These are phyloP conservation scores for Euphorbia neoarborescens DNA, from an alignment of 441 rosid species.

Conservation along the genomic window DNA sequence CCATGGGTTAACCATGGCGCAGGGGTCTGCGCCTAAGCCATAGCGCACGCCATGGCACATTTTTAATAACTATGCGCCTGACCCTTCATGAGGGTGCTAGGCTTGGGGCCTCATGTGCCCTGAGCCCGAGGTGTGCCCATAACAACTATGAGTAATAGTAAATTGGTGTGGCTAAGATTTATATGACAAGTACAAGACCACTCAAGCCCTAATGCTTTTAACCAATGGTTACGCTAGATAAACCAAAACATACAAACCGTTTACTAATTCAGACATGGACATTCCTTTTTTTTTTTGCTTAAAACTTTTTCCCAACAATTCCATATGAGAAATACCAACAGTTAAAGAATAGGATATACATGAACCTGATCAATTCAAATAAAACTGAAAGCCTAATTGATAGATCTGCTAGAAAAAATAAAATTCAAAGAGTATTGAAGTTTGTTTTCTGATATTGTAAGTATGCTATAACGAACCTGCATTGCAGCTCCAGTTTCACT, in stretches of 20 bases:
- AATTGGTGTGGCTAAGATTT: background rate
- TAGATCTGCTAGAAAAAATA: background rate
- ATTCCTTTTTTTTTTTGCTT: background rate
- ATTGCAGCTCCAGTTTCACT: constrained; percentile 35
- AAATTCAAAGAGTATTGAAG: background rate
- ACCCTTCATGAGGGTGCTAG: too few species aligned
- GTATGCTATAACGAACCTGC: constrained; percentile 42
- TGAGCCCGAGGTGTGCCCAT: too few species aligned
- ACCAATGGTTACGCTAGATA: background rate
- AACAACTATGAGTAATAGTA: background rate
- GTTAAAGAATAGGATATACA: background rate
- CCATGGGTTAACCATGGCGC: too few species aligned
- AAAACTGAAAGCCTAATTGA: background rate
- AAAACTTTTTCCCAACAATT: background rate
- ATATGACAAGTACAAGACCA: background rate
- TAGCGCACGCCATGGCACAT: too few species aligned
- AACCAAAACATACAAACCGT: background rate
- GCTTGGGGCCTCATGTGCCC: too few species aligned
- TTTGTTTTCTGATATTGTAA: background rate
- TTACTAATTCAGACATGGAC: background rate
- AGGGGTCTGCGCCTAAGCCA: too few species aligned
- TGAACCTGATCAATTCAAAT: background rate
- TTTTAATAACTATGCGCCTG: too few species aligned
- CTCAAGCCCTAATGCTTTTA: background rate
- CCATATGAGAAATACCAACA: background rate